Base-by-base conservation (phyloP, 2,329 filamentous ascomycete species). In the Eutypa lata region DNA sequence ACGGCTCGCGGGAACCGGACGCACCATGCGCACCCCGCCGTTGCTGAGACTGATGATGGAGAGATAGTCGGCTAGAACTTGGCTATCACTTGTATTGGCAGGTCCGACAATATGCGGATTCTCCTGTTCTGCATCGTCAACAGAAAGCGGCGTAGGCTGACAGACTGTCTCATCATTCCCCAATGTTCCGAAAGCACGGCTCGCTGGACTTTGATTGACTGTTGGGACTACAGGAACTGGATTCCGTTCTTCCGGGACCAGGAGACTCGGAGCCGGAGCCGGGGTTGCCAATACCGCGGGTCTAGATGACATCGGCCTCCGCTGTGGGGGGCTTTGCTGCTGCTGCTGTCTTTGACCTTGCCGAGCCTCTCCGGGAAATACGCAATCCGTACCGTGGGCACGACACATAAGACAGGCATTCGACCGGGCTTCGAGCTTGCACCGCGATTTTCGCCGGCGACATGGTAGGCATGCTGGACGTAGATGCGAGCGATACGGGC, bases 401-500 rank as follows among this genome's bases (percentile, higher is more conserved):
- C 76, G 76, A 64, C 83, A 86, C 62, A 84, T 74, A 8, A 84
- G 67, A 59, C 83, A 86, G 7, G 74, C 73, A 49, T 77, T 69
- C 2, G 77, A 74, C 4, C 75, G 73, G 16, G 78, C 68, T 59
- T 83, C 81, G 24, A 82, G 76, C n/a, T 81, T 82, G 63, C 83
- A 86, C 57, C 83, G 75, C 2, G 81, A 83, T 64, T 86, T 86
- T 54, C 83, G 76, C 54, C 78, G 77, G 50, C 83, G 76, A 61
- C 83, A 87, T 14, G 81, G 71, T 49, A 81, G 70, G 68, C 83
- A 86, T 8, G 83, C 83, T 48, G 83, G 81, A 37, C 80, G 77
- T 55, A 82, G 76, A 68, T 86, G 83, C 7, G 82, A 86, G 54
- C 82, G 73, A 62, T 86, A 86, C 3, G 82, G 83, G 44, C 83